Evolutionary conservation across 805 yeast genomes (phyloP).

Genomic region (Kodamaea lidongshanica): DNA sequence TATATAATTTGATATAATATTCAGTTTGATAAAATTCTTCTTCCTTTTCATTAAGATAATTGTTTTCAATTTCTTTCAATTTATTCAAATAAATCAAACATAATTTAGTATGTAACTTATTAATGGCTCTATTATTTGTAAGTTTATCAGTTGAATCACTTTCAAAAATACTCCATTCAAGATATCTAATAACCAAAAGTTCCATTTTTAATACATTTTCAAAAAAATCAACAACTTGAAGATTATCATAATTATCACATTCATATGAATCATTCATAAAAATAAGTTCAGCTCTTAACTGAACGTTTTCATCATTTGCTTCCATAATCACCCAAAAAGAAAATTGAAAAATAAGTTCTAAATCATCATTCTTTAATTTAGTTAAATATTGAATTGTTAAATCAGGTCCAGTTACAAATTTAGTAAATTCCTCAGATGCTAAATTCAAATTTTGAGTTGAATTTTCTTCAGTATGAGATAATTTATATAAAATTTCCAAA

Average conservation of each 20-base stretch:
- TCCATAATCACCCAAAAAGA: conserved; percentile 45
- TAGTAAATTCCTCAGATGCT: conserved; percentile 19
- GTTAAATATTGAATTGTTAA: conserved; percentile 53
- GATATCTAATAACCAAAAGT: conserved; percentile 35
- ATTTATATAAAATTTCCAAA: conserved; percentile 46
- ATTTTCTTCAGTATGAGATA: conserved; percentile 12
- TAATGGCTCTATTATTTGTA: conserved; percentile 11
- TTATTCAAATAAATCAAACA: conserved; percentile 27
- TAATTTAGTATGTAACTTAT: conserved; percentile 31
- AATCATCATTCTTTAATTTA: conserved; percentile 41
- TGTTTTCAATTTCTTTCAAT: conserved; percentile 12
- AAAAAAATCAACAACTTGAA: conserved; percentile 50
- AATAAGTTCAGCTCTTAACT: conserved; percentile 36
- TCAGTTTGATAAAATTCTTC: conserved; percentile 10
- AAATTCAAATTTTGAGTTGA: conserved; percentile 7
- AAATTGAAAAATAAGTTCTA: conserved; percentile 54
- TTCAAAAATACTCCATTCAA: conserved; percentile 37
- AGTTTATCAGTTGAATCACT: conserved; percentile 25
- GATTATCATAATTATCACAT: conserved; percentile 51
- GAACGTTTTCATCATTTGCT: conserved; percentile 6
- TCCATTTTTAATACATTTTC: conserved; percentile 17
- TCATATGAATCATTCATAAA: conserved; percentile 63
- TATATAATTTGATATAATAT: conserved; percentile 26
- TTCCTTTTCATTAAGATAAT: conserved; percentile 7
- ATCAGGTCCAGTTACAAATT: conserved; percentile 31